Conservation (phyloP, 345 rosid species). For the Carallia brachiata region DNA sequence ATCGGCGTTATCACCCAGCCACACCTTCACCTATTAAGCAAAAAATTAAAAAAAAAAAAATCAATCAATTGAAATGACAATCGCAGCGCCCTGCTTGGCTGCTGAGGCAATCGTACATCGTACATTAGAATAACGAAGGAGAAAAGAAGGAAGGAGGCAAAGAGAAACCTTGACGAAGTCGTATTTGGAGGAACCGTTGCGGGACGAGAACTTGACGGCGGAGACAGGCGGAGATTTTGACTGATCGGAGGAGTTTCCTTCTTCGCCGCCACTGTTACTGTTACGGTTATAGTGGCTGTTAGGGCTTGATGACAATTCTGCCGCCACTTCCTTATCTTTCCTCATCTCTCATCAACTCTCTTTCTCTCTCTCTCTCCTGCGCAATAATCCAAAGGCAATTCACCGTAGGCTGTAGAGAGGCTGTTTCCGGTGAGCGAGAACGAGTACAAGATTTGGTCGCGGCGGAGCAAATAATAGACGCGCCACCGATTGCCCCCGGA, state of each 20-base stretch:
- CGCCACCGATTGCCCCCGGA: no score
- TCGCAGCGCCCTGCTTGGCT: background rate
- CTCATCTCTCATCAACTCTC: constrained; percentile 17
- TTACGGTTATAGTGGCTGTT: background rate
- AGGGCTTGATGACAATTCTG: constrained; percentile 16
- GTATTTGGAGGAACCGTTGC: constrained; percentile 76
- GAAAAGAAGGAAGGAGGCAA: background rate
- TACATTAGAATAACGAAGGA: background rate
- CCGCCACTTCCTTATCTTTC: constrained; percentile 29
- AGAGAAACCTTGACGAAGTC: constrained; percentile 72
- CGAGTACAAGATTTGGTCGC: no score
- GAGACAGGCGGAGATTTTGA: constrained; percentile 37
- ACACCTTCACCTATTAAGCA: constrained; percentile 72
- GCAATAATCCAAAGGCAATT: no score
- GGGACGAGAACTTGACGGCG: constrained; percentile 48
- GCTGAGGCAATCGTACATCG: background rate
- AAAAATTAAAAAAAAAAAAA: background rate
- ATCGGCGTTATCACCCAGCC: constrained; percentile 96
- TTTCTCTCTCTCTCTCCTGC: no score
- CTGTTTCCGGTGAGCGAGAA: no score
- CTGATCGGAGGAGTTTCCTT: constrained; percentile 1
- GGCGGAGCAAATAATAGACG: no score
- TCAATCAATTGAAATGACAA: background rate
- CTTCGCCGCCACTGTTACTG: constrained; percentile 19
- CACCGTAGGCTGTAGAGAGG: no score